Base-by-base conservation (phyloP, 2,329 filamentous ascomycete genomes). In the Alternaria solani region DNA sequence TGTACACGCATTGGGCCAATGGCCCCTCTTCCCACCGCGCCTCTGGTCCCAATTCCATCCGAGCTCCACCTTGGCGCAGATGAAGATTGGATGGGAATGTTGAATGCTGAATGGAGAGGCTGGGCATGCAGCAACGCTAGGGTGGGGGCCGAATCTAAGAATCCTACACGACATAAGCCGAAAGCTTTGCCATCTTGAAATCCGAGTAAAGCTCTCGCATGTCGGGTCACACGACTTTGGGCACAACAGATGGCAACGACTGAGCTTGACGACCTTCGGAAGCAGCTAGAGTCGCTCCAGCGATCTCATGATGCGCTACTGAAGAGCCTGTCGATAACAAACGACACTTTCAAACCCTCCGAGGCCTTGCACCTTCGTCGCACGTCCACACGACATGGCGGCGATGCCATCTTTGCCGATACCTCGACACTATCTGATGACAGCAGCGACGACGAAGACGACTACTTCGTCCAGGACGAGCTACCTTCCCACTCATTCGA, bases 401-500 rank as follows among this genome's bases (percentile, higher is more conserved):
- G 48, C n/a, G 67, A 72, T 61, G 63, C 70, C 25, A 67, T 70
- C 14, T 77, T 75, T 64, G 73, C 71, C 41, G 73, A 77, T 47
- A 68, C 70, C 25, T 77, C 76, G 25, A 76, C 75, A 8, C 54
- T 77, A 18, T 77, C 76, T 26, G 74, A 75, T 39, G 71, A 74
- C 57, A 76, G 68, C 51, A 75, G 72, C 59, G 73, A 77, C 11
- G 74, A 75, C 8, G 76, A 78, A 53, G 74, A 77, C 44, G 74
- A 75, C 7, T 77, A 67, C 58, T 78, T 75, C 46, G 76, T 82
- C 5, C 80, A 81, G 61, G 69, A 70, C 16, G 71, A 78, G 16
- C 66, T 85, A 20, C 75, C 78, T 2, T 59, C 75, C 0, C 77
- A 78, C 41, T 75, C 69, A 5, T 81, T 80, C 61, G 75, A 81